Base-by-base conservation (phyloP, 495 filamentous ascomycete species). In the Achaetomiella virescens region DNA sequence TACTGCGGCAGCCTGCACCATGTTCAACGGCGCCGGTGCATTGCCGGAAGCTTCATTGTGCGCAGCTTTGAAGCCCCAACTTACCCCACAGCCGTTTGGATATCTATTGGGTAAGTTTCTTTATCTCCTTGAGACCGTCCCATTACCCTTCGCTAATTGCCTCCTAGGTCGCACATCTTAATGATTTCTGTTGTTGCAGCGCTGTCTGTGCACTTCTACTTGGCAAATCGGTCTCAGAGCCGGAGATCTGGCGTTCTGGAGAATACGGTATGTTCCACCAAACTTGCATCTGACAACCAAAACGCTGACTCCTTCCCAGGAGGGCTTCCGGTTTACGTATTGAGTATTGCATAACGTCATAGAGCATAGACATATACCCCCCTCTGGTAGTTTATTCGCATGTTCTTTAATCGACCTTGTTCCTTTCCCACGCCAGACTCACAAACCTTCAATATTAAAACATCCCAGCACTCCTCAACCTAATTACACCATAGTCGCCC, bases 1-100 rank as follows among this genome's bases (percentile, higher is more conserved):
- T 42, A 86, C 82, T 6, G 82, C 85, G 0, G 88, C 86, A 0
- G 78, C 80, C 2, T 79, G 87, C 6, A 84, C 84, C 14, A 84
- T 84, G 42, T 83, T 81, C 61, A 89, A 90, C 65, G 87, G 87
- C 0, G 76, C 87, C 3, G 87, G 88, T 15, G 86, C 2, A 85
- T 91, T 53, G 86, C 86, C 1, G 87, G 87, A 2, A 86, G 82
- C 62, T 91, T 81, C 66, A 89, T 90, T 52, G 85, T 90, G 1
- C 70, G 82, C 10, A 77, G 80, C 49, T 66, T 75, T 8, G 86
- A 91, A 59, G 86, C 86, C 2, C 87, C 87, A 9, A 64, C 72
- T 58, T 90, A 90, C 64, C 64, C 75, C 25, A 90, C 85, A 0
- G 86, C 86, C 1, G 78, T 89, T 3, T 89, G 84, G 83, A 78